Conservation (phyloP, 768 basidiomycete genomes). For the Sporobolomyces roseus region DNA sequence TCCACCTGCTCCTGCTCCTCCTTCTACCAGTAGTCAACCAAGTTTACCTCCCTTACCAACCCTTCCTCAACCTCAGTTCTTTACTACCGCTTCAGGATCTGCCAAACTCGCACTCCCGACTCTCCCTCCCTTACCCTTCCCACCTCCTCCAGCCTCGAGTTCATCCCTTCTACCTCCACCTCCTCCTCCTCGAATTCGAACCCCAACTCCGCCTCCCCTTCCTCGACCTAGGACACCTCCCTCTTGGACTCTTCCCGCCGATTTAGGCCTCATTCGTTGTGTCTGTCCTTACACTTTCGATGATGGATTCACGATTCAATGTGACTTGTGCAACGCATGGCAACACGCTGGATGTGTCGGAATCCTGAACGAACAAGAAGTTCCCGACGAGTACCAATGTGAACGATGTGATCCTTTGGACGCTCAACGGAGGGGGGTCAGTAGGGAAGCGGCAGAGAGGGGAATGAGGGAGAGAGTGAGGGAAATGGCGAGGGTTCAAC, state of each 20-base stretch:
- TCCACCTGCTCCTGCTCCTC: conserved; percentile 3
- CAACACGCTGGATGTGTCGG: conserved; percentile 70
- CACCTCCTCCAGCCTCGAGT: neutral
- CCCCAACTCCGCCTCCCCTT: no score
- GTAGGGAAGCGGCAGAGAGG: conserved; percentile 55
- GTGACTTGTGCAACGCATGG: conserved; percentile 77
- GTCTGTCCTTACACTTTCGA: conserved; percentile 71
- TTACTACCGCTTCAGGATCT: neutral
- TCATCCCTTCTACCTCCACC: neutral
- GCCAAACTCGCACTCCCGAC: conserved; percentile 11
- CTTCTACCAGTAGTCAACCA: no score
- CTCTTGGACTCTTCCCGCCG: conserved; percentile 34
- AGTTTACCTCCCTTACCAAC: neutral
- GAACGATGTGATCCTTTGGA: conserved; percentile 59
- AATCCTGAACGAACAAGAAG: conserved; percentile 47
- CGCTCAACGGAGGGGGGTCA: conserved; percentile 49
- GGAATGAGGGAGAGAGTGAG: conserved; percentile 49
- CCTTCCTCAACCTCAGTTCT: conserved; percentile 11
- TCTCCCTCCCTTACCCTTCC: conserved; percentile 19
- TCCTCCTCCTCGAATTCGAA: neutral
- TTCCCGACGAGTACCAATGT: conserved; percentile 74
- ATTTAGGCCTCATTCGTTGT: conserved; percentile 54
- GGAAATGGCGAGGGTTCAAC: conserved; percentile 29
- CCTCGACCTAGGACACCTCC: neutral
- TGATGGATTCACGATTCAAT: conserved; percentile 80